Evolutionary conservation across 352 stramenopile species (phyloP), one percentile per base, ranked within the genome.

Genomic region (Phytophthora gonapodyides): DNA sequence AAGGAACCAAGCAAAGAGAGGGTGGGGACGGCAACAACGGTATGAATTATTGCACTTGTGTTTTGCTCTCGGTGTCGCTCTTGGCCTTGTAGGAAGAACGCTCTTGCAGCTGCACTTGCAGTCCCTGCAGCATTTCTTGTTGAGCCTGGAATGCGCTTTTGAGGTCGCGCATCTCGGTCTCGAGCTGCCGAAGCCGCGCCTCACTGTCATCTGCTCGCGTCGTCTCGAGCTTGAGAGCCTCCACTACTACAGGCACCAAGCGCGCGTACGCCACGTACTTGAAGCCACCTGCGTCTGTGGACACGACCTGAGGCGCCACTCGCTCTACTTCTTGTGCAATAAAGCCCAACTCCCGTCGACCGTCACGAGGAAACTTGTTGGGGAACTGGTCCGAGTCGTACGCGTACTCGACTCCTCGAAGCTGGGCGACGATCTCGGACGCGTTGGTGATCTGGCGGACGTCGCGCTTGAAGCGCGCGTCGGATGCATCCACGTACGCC

Each of bases 401-500:
- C 24, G 63, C 57, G 60, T 93, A 95, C 63, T 79, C 67, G 45
- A 93, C 88, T 36, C 83, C 88, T n/a, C 82, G 42, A 2, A 97
- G 64, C 30, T 75, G 48, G 8, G 66, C 45, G 12, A 93, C 44
- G 7, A 84, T 71, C 17, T 78, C 54, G 3, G 88, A 61, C 0
- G 80, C 71, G 36, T 87, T 67, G 17, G 8, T 30, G n/a, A 90
- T 81, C 5, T 71, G 50, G 16, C 68, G 60, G 16, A 97, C 64
- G 41, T 93, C 73, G 7, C 44, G 50, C 71, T 97, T 97, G 63
- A 97, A 96, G n/a, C 91, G 81, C 52, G 53, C 71, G 53, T 97
- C 91, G 0, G 86, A 96, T n/a, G 91, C 79, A 55, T 97, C 91
- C 8, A 97, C 81, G 54, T 97, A 97, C 1, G 91, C 88, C 7